These are phyloP conservation scores for Sporothrix phasma DNA, from an alignment of 2,329 filamentous ascomycete genomes.

Conservation along the genomic window DNA sequence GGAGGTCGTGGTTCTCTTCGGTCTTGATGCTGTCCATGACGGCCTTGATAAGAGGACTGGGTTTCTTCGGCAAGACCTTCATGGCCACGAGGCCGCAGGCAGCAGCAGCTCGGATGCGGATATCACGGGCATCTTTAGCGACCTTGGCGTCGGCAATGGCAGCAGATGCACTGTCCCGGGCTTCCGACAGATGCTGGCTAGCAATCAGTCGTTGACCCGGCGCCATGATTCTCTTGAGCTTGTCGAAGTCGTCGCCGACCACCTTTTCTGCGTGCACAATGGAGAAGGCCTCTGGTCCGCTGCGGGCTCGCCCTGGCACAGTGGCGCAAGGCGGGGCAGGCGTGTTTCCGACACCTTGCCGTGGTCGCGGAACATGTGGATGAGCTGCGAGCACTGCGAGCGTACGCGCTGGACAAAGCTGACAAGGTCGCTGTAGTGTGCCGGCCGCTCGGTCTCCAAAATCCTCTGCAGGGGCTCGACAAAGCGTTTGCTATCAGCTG, in stretches of 20 bases:
- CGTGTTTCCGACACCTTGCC: slow-evolving; percentile 68
- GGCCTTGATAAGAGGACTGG: slow-evolving; percentile 82
- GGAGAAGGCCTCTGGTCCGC: slow-evolving; percentile 91
- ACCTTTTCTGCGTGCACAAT: slow-evolving; percentile 81
- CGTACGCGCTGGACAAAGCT: slow-evolving; percentile 83
- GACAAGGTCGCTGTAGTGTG: slow-evolving; percentile 80
- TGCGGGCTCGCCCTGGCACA: slow-evolving; percentile 87
- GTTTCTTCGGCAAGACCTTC: slow-evolving; percentile 81
- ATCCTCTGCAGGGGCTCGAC: slow-evolving; percentile 59
- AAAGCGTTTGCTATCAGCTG: slow-evolving; percentile 48
- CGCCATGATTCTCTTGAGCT: slow-evolving; percentile 77
- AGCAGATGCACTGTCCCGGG: slow-evolving; percentile 56
- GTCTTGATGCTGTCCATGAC: slow-evolving; percentile 98
- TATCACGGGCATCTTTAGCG: slow-evolving; percentile 72
- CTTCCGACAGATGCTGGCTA: slow-evolving; percentile 66
- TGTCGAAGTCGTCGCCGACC: slow-evolving; percentile 74
- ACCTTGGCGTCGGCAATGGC: slow-evolving; percentile 72
- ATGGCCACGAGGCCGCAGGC: slow-evolving; percentile 86
- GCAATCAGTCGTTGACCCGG: slow-evolving; percentile 81
- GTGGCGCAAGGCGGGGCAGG: slow-evolving; percentile 72
- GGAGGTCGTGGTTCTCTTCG: slow-evolving; percentile 83
- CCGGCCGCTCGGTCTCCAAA: slow-evolving; percentile 70
- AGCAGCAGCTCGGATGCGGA: slow-evolving; percentile 76
- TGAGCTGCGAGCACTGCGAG: slow-evolving; percentile 79
- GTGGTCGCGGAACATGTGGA: slow-evolving; percentile 86